These are phyloP conservation scores for Pseudogymnoascus sp. DNA, from an alignment of 2,329 filamentous ascomycete genomes.

Conservation along the genomic window DNA sequence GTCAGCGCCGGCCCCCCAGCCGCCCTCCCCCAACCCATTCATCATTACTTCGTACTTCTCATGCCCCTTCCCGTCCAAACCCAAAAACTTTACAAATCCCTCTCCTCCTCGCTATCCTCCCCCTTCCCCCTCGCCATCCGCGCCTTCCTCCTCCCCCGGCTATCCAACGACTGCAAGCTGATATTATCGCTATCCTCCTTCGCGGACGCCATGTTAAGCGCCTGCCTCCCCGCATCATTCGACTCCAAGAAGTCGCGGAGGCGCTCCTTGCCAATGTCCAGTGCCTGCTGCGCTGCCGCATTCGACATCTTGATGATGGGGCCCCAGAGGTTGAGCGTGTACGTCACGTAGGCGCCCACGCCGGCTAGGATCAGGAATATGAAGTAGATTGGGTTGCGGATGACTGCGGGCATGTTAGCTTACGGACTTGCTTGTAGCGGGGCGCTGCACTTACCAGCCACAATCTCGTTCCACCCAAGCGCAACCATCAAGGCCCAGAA, in stretches of 20 bases:
- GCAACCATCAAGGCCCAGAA: conserved; percentile 86
- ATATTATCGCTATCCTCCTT: conserved; percentile 41
- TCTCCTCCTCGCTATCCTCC: conserved; percentile 5
- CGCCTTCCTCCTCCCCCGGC: conserved; percentile 44
- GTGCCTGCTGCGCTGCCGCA: conserved; percentile 74
- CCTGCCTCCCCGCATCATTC: conserved; percentile 76
- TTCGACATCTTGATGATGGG: conserved; percentile 94
- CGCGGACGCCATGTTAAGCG: conserved; percentile 62
- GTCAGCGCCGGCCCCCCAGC: neutral
- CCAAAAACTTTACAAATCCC: neutral
- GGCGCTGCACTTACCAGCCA: conserved; percentile 61
- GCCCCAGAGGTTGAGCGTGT: conserved; percentile 88
- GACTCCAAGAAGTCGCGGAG: conserved; percentile 83
- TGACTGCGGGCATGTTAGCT: conserved; percentile 47
- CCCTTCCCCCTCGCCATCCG: conserved; percentile 2
- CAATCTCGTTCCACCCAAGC: conserved; percentile 97
- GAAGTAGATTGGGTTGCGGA: conserved; percentile 91
- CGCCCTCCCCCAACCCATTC: neutral
- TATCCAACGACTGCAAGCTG: conserved; percentile 53
- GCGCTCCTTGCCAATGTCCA: conserved; percentile 87
- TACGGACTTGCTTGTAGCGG: neutral
- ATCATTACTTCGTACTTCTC: conserved; percentile 1
- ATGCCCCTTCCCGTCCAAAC: neutral
- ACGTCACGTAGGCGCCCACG: conserved; percentile 78
- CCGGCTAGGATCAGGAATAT: conserved; percentile 72